A percentile compares a stretch with the other conserved stretches of the same genome.
Evolutionary conservation across 345 rosid species (phyloP).

Genomic region (Streptanthus diversifolius): DNA sequence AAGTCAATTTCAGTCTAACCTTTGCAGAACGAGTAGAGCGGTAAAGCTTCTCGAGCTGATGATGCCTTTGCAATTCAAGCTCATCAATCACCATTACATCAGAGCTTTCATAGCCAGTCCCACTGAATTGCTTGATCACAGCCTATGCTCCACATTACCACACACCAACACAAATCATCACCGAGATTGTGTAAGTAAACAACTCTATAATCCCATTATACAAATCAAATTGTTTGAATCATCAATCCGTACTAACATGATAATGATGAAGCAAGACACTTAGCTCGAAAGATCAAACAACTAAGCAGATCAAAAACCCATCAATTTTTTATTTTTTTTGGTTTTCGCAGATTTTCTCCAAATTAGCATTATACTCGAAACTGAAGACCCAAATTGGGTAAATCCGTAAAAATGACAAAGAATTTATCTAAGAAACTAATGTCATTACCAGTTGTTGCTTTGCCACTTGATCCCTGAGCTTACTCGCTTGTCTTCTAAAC

Average conservation of each 20-base stretch:
- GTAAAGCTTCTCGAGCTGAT: slow-evolving; percentile 84
- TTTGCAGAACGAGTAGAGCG: slow-evolving; percentile 73
- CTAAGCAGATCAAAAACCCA: neutral
- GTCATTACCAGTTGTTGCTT: slow-evolving; percentile 61
- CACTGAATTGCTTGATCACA: slow-evolving; percentile 89
- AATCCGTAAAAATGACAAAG: neutral
- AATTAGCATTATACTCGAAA: neutral
- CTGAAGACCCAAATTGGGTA: neutral
- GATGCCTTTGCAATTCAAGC: slow-evolving; percentile 92
- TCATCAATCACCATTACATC: slow-evolving; percentile 86
- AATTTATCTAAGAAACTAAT: neutral
- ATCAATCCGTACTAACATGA: neutral
- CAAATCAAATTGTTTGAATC: neutral
- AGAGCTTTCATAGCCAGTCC: slow-evolving; percentile 87
- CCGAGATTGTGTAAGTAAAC: slow-evolving; percentile 15
- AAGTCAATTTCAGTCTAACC: slow-evolving; percentile 37
- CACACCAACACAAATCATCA: slow-evolving; percentile 25
- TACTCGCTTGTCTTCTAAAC: slow-evolving; percentile 87
- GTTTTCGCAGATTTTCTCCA: neutral
- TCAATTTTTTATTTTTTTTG: neutral
- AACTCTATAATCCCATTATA: neutral
- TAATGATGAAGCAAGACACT: too few species aligned
- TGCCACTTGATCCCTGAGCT: slow-evolving; percentile 91
- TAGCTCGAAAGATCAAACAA: neutral
- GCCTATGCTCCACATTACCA: slow-evolving; percentile 49